Conservation (phyloP, 2,329 filamentous ascomycete genomes). For the Stromatinia cepivora region DNA sequence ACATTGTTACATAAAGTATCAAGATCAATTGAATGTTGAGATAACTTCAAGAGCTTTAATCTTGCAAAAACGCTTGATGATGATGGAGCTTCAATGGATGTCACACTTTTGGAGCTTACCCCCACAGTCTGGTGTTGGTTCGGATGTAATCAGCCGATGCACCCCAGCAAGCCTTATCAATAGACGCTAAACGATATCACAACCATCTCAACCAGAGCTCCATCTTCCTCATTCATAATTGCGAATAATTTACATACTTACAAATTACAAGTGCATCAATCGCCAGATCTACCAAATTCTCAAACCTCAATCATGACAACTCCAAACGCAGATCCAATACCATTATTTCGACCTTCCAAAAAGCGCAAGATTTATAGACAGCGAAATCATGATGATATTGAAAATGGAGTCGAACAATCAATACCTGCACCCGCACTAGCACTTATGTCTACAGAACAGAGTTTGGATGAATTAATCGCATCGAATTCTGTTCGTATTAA, state of each 20-base stretch:
- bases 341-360: slow-evolving; percentile 55
- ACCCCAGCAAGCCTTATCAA: slow-evolving; percentile 2
- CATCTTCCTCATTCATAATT: not conserved
- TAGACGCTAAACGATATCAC: slow-evolving; percentile 7
- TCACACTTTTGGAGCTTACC: slow-evolving; percentile 1
- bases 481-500: slow-evolving; percentile 25
- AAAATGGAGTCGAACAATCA: slow-evolving; percentile 15
- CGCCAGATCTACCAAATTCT: not conserved
- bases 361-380: slow-evolving; percentile 62
- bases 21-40: not conserved
- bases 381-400: slow-evolving; percentile 43
- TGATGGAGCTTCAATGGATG: not conserved
- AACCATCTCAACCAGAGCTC: not conserved
- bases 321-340: slow-evolving; percentile 11
- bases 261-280: not conserved
- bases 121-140: not conserved
- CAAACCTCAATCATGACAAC: slow-evolving; percentile 21
- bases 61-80: not conserved
- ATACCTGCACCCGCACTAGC: slow-evolving; percentile 22
- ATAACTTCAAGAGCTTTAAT: not conserved
- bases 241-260: not conserved
- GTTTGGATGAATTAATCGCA: slow-evolving; percentile 39
- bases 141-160: not conserved
- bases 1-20: slow-evolving; percentile 30
- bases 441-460: slow-evolving; percentile 28